A percentile compares a stretch with the other conserved stretches of the same genome.
Evolutionary conservation across 306 rosid genomes (phyloP).

Genomic region (Luffa aegyptiaca): DNA sequence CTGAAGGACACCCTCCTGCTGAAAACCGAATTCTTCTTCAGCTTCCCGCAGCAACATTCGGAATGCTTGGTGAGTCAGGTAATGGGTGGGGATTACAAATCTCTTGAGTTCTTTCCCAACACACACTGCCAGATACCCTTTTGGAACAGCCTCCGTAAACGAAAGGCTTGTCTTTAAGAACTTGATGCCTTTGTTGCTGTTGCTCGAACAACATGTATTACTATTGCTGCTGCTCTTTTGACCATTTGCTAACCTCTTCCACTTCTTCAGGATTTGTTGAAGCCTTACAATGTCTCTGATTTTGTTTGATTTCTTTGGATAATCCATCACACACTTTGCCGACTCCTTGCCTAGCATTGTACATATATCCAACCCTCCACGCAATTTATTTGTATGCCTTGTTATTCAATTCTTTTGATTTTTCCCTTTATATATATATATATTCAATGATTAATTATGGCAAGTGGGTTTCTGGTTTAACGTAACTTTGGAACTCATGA

Average conservation of each 20-base stretch:
- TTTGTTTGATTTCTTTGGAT: conserved; percentile 68
- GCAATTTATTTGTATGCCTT: neutral
- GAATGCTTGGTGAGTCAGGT: conserved; percentile 57
- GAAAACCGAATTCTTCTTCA: conserved; percentile 74
- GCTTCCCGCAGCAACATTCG: conserved; percentile 43
- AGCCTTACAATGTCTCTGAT: conserved; percentile 88
- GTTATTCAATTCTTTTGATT: neutral
- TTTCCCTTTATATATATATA: neutral
- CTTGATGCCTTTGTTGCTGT: conserved; percentile 20
- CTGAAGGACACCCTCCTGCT: conserved; percentile 63
- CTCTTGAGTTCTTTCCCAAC: conserved; percentile 77
- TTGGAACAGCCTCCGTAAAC: conserved; percentile 45
- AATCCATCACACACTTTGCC: neutral
- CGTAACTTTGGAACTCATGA: too few relatives aligned
- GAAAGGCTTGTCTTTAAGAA: conserved; percentile 61
- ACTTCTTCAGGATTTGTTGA: conserved; percentile 81
- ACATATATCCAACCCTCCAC: neutral
- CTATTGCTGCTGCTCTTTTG: conserved; percentile 30
- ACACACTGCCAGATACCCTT: conserved; percentile 74
- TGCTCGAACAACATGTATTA: neutral
- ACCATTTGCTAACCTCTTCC: conserved; percentile 72
- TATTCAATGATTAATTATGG: neutral
- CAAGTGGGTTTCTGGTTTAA: neutral
- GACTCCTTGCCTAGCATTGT: neutral
- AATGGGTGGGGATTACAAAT: conserved; percentile 57